Base-by-base conservation (phyloP, 2,329 filamentous ascomycete species). In the Colletotrichum destructivum region DNA sequence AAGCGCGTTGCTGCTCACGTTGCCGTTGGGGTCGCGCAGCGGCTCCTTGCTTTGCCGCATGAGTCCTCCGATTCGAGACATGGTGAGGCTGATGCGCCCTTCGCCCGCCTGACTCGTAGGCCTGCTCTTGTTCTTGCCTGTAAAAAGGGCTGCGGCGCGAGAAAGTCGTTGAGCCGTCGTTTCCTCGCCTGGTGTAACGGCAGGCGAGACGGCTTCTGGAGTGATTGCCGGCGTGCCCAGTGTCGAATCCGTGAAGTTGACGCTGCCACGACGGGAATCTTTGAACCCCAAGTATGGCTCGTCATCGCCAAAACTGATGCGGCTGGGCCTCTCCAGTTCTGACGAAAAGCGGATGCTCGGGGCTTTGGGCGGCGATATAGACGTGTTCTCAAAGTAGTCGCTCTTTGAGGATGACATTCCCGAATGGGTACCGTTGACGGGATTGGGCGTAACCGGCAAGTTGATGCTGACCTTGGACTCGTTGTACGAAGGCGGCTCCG, bases 91-190 rank as follows among this genome's bases (percentile, higher is more conserved):
- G 67, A 90, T 86, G 4, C 90, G 84, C 18, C 84, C 84, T 74
- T 91, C 90, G 38, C 89, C 88, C 1, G 84, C 86, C 75, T 91
- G 88, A 75, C 90, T 91, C 21, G 81, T 82, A 5, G 90, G 88
- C 15, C 90, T 86, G 74, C 89, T 90, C 75, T 86, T 85, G 59
- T 79, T 81, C 65, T 82, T 75, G 80, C 83, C 78, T 26, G 86
- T 81, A 74, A 91, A 89, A 57, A 85, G 85, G 6, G 88, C 87
- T 16, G 89, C 88, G 1, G 89, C 89, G 16, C 89, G 85, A 9
- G 88, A 90, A 13, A 91, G 76, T 11, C 89, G 83, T 38, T 88
- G 87, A 3, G 86, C 82, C 2, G 88, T 86, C 0, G 81, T 82
- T 74, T 91, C 89, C 72, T 91, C 89, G 35, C 78, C 81, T 2